Evolutionary conservation across 495 filamentous ascomycete species (phyloP).

Genomic region (Wilcoxina mikolae): DNA sequence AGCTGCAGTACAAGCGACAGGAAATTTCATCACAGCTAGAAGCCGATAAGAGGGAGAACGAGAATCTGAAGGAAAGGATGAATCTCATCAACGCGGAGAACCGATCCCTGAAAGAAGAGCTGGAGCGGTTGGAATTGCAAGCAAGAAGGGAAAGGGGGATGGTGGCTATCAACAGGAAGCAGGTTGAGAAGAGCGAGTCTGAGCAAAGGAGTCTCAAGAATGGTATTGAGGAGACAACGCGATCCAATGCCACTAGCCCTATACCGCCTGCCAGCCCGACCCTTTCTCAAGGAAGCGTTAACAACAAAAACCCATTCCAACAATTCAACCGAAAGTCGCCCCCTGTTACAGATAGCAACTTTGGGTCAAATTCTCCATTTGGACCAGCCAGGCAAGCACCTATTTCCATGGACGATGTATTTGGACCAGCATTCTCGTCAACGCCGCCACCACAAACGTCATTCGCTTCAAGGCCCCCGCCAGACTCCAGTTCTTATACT

Average conservation of each 20-base stretch:
- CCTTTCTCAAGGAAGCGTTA: constrained; percentile 16
- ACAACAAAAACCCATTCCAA: constrained; percentile 12
- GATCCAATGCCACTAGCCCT: constrained; percentile 33
- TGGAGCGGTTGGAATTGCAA: constrained; percentile 80
- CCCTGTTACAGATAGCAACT: constrained; percentile 47
- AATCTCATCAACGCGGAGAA: constrained; percentile 67
- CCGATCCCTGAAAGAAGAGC: constrained; percentile 62
- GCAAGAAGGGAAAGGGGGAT: constrained; percentile 88
- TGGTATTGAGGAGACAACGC: constrained; percentile 48
- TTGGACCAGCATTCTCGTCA: constrained; percentile 53
- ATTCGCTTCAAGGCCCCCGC: constrained; percentile 34
- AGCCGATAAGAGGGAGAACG: constrained; percentile 78
- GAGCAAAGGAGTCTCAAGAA: constrained; percentile 71
- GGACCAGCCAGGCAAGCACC: constrained; percentile 33
- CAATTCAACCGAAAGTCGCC: constrained; percentile 30
- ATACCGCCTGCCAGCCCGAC: constrained; percentile 29
- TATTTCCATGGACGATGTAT: constrained; percentile 72
- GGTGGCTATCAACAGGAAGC: constrained; percentile 96
- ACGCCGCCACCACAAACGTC: constrained; percentile 28
- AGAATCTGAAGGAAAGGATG: constrained; percentile 72
- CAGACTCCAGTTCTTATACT: constrained; percentile 34
- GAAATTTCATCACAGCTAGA: constrained; percentile 60
- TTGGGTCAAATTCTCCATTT: constrained; percentile 50
- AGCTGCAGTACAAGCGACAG: constrained; percentile 70
- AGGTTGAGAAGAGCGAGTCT: constrained; percentile 71